Conservation (phyloP, 73 alveolate species). For the Paramecium tetraurelia region DNA sequence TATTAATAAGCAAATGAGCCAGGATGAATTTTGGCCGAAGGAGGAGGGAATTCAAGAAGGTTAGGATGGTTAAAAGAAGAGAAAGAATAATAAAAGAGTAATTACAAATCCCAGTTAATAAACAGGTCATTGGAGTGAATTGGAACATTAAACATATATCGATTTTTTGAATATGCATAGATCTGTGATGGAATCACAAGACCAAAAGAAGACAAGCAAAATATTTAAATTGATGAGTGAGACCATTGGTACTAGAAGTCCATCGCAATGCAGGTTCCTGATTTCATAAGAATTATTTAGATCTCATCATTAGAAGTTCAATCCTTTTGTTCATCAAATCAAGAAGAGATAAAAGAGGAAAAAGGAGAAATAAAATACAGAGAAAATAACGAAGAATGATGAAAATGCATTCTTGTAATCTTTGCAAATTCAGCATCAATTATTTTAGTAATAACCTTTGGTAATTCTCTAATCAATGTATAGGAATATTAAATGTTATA, state of each 20-base stretch:
- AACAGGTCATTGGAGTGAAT: conserved; percentile 43
- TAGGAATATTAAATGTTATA: background rate
- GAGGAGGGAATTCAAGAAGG: background rate
- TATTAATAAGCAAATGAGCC: background rate
- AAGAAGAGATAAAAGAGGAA: conserved; percentile 3
- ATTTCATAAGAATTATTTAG: background rate
- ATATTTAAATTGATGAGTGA: conserved; percentile 43
- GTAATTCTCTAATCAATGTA: background rate
- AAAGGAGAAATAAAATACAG: background rate
- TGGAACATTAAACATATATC: background rate
- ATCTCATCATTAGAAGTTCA: conserved; percentile 26
- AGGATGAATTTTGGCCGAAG: background rate
- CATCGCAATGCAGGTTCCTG: background rate
- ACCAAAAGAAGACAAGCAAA: conserved; percentile 6
- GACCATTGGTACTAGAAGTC: conserved; percentile 27
- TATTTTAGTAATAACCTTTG: background rate
- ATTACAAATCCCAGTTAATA: background rate
- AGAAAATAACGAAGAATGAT: background rate
- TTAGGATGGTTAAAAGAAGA: background rate
- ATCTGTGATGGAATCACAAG: background rate
- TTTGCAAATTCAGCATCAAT: background rate
- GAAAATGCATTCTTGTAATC: background rate
- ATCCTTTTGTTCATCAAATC: background rate
- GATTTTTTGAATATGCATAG: conserved; percentile 11
- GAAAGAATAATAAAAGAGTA: background rate